Evolutionary conservation across 2,329 filamentous ascomycete species (phyloP).

Genomic region (Colletotrichum sansevieriae): DNA sequence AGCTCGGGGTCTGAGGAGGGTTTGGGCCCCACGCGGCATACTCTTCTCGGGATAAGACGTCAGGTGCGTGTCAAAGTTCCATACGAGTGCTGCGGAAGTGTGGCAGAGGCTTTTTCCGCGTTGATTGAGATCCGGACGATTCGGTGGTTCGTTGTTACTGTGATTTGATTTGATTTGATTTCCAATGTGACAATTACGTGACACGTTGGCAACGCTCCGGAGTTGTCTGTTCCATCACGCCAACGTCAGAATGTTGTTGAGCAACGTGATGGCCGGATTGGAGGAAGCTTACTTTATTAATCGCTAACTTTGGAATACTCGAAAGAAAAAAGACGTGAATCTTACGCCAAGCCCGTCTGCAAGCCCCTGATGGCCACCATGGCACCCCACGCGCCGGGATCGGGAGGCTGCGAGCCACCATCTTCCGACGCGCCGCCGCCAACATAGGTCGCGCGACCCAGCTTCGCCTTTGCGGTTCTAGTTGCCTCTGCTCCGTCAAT

Average conservation of each 20-base stretch:
- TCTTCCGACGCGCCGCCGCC: slow-evolving; percentile 66
- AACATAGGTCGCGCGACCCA: slow-evolving; percentile 78
- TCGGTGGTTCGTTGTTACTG: not conserved
- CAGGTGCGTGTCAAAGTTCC: slow-evolving; percentile 11
- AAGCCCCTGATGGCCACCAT: slow-evolving; percentile 66
- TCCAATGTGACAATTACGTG: not conserved
- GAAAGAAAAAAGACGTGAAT: not conserved
- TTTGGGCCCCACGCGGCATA: slow-evolving; percentile 8
- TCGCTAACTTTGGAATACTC: slow-evolving; percentile 14
- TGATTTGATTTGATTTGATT: not conserved
- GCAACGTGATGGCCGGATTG: not conserved
- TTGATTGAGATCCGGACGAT: slow-evolving; percentile 2
- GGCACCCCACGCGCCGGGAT: slow-evolving; percentile 79
- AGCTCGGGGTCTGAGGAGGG: slow-evolving; percentile 2
- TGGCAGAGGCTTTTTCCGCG: slow-evolving; percentile 19
- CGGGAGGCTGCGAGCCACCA: slow-evolving; percentile 65
- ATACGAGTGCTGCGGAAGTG: slow-evolving; percentile 16
- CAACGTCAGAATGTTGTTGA: slow-evolving; percentile 10
- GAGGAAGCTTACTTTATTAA: slow-evolving; percentile 9
- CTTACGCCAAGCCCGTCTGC: slow-evolving; percentile 42
- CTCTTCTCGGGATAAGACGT: slow-evolving; percentile 19
- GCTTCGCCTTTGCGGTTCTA: slow-evolving; percentile 72
- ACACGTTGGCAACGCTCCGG: not conserved
- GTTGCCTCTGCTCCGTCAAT: slow-evolving; percentile 72
- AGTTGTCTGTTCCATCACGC: not conserved